phyloP scores from a whole-genome alignment of 108 stramenopile species.

The Epithemia pelagica region DNA sequence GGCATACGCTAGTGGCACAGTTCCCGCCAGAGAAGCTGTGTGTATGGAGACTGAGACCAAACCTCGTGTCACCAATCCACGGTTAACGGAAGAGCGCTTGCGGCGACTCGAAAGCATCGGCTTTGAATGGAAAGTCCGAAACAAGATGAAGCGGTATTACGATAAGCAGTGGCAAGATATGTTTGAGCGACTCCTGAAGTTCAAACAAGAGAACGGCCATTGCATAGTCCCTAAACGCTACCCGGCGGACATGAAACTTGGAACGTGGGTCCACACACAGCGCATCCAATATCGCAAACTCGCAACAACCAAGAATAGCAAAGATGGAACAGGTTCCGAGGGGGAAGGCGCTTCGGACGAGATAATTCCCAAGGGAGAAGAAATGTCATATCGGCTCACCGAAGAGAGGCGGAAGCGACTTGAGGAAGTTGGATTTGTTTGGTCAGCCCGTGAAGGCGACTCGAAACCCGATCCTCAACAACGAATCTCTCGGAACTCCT shows the following conservation, averaged over 20 bases:
- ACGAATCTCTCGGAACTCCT: conserved; percentile 33
- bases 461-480: conserved; percentile 5
- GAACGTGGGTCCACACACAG: conserved; percentile 45
- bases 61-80: conserved; percentile 22
- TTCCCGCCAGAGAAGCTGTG: neutral
- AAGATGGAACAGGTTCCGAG: conserved; percentile 2
- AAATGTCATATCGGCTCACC: conserved; percentile 30
- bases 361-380: conserved; percentile 7
- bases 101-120: conserved; percentile 52
- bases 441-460: conserved; percentile 38
- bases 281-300: conserved; percentile 47
- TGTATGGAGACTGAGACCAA: neutral
- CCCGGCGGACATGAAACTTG: conserved; percentile 33
- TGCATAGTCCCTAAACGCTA: conserved; percentile 51
- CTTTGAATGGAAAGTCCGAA: conserved; percentile 60
- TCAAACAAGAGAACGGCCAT: conserved; percentile 27
- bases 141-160: conserved; percentile 41
- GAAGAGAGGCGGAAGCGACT: conserved; percentile 34
- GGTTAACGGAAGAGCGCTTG: conserved; percentile 50
- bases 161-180: conserved; percentile 18
- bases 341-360: conserved; percentile 9
- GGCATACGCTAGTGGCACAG: neutral
- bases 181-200: conserved; percentile 32
- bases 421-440: conserved; percentile 45
- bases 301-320: conserved; percentile 9